Conservation (phyloP, 1,284 basidiomycete species). For the Marasmius sp. region DNA sequence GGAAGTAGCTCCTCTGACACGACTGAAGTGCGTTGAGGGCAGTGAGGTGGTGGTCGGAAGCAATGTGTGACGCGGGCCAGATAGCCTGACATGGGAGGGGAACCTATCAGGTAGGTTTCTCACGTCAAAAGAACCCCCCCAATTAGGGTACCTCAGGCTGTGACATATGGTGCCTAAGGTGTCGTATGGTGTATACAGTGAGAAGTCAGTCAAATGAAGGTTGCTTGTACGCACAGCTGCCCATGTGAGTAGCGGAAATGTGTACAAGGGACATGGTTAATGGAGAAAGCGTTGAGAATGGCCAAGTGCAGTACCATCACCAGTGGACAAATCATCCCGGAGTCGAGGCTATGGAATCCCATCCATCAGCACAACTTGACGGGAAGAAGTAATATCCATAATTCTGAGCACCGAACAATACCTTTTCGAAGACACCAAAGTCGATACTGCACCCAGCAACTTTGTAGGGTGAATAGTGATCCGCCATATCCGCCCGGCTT, state of each 20-base stretch:
- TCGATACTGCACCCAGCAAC: too few species aligned
- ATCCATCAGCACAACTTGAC: neutral
- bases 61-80: too few species aligned
- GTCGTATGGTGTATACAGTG: too few species aligned
- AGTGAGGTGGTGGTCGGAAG: too few species aligned
- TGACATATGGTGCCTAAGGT: too few species aligned
- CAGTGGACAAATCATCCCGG: neutral
- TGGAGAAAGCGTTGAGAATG: neutral
- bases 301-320: neutral
- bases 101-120: too few species aligned
- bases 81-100: too few species aligned
- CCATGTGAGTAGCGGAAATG: neutral
- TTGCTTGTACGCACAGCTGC: neutral
- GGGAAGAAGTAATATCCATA: neutral
- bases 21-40: too few species aligned
- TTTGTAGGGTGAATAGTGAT: neutral
- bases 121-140: too few species aligned
- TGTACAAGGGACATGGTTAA: neutral
- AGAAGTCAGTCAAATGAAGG: neutral
- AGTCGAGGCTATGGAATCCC: neutral
- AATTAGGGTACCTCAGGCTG: too few species aligned
- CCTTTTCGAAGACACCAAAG: neutral
- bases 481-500: neutral
- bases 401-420: neutral
- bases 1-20: too few species aligned